Evolutionary conservation across 257 asterid genomes (phyloP), one percentile per base, ranked within the genome.

Genomic region (Lycium ferocissimum): DNA sequence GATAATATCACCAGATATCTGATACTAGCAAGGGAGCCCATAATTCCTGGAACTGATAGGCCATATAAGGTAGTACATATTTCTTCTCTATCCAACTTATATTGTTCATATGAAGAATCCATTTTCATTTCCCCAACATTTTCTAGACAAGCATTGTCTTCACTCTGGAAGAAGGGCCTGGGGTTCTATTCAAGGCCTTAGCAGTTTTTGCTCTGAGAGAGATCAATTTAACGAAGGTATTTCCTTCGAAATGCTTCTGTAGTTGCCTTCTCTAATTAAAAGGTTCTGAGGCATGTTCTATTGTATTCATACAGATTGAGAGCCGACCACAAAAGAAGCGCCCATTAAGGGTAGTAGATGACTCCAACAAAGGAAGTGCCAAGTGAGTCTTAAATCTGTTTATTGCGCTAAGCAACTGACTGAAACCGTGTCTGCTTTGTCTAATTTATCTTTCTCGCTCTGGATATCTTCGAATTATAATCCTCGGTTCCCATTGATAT

Each of bases 91-190:
- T 81, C 10, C 59, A 13, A 53, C 79, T 40, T 13, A 20, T 22
- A 38, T 86, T 20, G 79, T 83, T 22, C 49, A n/a, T 33, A 53
- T 40, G 63, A 84, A 40, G 63, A 51, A 59, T 83, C 65, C 63
- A 53, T 65, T 80, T 83, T 83, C 61, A 43, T 54, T 80, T 37
- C 84, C 67, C 84, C 83, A 47, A 73, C 43, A 49, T 22, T 45
- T n/a, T 72, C 58, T 87, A 95, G 99, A 95, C 98, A 15, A 97
- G 99, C 89, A 92, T 97, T 18, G 98, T 95, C 79, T 97, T 97
- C 91, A 91, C 92, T 86, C 91, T 95, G 89, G 98, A 92, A 86
- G 98, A 95, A 91, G 99, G 99, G 61, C 98, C 99, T 17, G 98
- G 99, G 63, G 90, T 94, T 86, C 94, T 97, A 71, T 97, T 97